Conservation (phyloP, 305 asterid species). For the Plantago lanceolata region DNA sequence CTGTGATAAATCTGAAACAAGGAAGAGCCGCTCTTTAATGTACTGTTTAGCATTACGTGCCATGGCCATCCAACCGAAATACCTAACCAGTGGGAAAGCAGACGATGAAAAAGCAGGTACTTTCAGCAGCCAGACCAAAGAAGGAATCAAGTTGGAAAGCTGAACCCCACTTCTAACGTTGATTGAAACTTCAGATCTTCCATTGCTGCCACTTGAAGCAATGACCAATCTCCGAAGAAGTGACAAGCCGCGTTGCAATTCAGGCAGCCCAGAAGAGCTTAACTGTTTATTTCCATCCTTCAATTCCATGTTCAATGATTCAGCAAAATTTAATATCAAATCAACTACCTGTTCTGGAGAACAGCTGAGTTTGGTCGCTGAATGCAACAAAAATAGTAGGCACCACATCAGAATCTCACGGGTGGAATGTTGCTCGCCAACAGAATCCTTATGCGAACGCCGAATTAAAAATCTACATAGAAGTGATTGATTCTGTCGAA, state of each 20-base stretch:
- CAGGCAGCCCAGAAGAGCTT: slow-evolving; percentile 52
- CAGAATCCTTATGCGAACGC: slow-evolving; percentile 53
- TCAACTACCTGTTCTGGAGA: slow-evolving; percentile 76
- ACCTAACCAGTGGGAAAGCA: slow-evolving; percentile 72
- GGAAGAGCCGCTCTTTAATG: slow-evolving; percentile 80
- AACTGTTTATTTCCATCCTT: slow-evolving; percentile 58
- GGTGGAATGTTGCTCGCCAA: slow-evolving; percentile 53
- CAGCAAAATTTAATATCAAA: slow-evolving; percentile 66
- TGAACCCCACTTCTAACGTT: slow-evolving; percentile 58
- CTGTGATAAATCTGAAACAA: slow-evolving; percentile 81
- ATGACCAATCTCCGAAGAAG: slow-evolving; percentile 78
- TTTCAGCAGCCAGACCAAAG: slow-evolving; percentile 75
- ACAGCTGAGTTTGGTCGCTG: slow-evolving; percentile 78
- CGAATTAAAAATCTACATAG: slow-evolving; percentile 64
- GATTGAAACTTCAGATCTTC: slow-evolving; percentile 45
- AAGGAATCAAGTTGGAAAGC: slow-evolving; percentile 80
- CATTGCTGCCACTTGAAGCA: slow-evolving; percentile 89
- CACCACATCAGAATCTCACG: slow-evolving; percentile 90
- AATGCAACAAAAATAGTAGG: slow-evolving; percentile 81
- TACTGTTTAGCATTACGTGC: slow-evolving; percentile 83
- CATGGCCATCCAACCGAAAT: slow-evolving; percentile 94
- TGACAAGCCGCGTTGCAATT: slow-evolving; percentile 66
- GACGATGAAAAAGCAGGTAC: slow-evolving; percentile 69
- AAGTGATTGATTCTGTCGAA: slow-evolving; percentile 80
- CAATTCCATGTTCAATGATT: slow-evolving; percentile 47